A percentile compares a stretch with the other conserved stretches of the same genome.
Conservation (phyloP, 352 stramenopile genomes). For the Globisporangium radiosum region DNA sequence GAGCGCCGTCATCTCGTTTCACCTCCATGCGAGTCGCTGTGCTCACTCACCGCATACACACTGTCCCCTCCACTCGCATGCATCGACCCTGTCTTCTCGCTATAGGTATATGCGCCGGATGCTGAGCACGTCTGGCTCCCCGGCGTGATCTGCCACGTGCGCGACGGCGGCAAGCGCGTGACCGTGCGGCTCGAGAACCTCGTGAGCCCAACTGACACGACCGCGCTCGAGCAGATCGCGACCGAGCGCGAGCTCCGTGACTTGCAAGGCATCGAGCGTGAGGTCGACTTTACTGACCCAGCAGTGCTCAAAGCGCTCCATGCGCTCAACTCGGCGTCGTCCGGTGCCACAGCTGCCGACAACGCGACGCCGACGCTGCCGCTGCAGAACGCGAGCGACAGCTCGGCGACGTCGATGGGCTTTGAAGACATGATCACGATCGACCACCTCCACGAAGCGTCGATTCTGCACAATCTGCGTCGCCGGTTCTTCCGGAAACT, state of each 20-base stretch:
- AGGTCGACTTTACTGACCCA: slow-evolving; percentile 48
- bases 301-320: slow-evolving; percentile 49
- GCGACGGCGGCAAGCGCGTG: slow-evolving; percentile 33
- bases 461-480: slow-evolving; percentile 82
- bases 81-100: neutral
- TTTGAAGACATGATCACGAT: slow-evolving; percentile 88
- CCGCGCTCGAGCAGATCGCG: slow-evolving; percentile 29
- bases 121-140: slow-evolving; percentile 76
- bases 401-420: slow-evolving; percentile 26
- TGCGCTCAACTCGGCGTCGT: slow-evolving; percentile 47
- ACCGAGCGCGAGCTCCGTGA: slow-evolving; percentile 47
- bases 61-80: neutral
- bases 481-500: slow-evolving; percentile 69
- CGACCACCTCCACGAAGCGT: slow-evolving; percentile 79
- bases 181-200: slow-evolving; percentile 64
- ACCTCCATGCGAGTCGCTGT: neutral
- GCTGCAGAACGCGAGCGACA: slow-evolving; percentile 62
- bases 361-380: slow-evolving; percentile 32
- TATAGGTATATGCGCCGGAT: slow-evolving; percentile 72
- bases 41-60: neutral
- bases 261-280: slow-evolving; percentile 45
- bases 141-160: slow-evolving; percentile 53
- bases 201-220: slow-evolving; percentile 35
- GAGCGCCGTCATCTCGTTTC: too few relatives aligned
- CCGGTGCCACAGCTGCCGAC: slow-evolving; percentile 11